Conservation (phyloP, 2,329 filamentous ascomycete genomes). For the Aureobasidium sp. region DNA sequence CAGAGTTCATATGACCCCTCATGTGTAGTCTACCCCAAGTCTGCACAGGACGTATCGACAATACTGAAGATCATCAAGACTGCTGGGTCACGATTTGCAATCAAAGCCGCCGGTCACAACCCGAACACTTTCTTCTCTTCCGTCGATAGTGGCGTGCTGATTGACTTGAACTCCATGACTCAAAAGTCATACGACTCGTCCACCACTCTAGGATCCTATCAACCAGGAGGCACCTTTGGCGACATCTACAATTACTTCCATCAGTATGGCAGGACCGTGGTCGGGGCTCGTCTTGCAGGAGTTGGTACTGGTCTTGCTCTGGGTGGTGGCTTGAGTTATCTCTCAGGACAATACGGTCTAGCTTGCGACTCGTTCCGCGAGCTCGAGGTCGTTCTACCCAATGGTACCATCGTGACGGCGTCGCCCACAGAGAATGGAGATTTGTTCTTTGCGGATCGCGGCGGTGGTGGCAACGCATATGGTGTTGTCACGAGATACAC, state of each 20-base stretch:
- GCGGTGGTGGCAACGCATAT: slow-evolving; percentile 41
- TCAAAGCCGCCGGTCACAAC: slow-evolving; percentile 2
- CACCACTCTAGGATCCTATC: not conserved
- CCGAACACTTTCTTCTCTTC: slow-evolving; percentile 6
- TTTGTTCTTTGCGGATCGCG: slow-evolving; percentile 46
- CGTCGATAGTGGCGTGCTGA: not conserved
- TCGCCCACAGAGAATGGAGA: slow-evolving; percentile 36
- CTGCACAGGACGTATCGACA: slow-evolving; percentile 1
- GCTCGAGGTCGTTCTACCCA: slow-evolving; percentile 42
- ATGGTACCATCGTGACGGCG: slow-evolving; percentile 41
- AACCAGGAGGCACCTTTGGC: slow-evolving; percentile 2
- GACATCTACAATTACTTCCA: not conserved
- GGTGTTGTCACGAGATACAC: slow-evolving; percentile 17
- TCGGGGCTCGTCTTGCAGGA: not conserved
- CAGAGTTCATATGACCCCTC: not conserved
- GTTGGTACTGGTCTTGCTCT: slow-evolving; percentile 10
- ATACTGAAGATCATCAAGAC: not conserved
- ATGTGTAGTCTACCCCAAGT: not conserved
- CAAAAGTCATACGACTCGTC: not conserved
- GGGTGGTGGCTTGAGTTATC: slow-evolving; percentile 12
- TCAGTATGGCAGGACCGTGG: not conserved
- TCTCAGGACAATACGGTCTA: slow-evolving; percentile 6
- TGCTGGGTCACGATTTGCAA: not conserved
- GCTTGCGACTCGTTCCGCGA: slow-evolving; percentile 6
- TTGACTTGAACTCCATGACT: slow-evolving; percentile 8